A percentile compares a stretch with the other conserved stretches of the same genome.
Evolutionary conservation across 2,329 filamentous ascomycete species (phyloP).

Genomic region (Trichoderma sp.): DNA sequence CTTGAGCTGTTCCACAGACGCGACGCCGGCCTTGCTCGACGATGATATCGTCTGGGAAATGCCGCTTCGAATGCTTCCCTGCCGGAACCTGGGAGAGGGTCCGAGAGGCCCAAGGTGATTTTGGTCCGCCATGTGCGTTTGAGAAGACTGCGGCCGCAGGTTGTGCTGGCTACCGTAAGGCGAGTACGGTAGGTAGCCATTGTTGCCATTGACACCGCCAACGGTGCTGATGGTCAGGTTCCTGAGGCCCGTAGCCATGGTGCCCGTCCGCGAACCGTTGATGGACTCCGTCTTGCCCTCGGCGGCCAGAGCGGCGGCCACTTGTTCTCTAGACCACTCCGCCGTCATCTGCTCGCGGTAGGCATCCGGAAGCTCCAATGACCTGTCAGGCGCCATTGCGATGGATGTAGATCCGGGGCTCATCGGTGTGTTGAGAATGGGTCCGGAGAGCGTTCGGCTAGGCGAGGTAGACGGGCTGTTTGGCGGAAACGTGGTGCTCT

Average conservation of each 20-base stretch:
- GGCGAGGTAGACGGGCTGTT: slow-evolving; percentile 69
- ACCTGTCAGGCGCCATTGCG: slow-evolving; percentile 31
- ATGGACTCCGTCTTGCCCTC: slow-evolving; percentile 70
- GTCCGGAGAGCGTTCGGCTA: slow-evolving; percentile 59
- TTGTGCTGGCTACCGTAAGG: slow-evolving; percentile 51
- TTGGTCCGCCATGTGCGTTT: slow-evolving; percentile 33
- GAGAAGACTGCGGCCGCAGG: slow-evolving; percentile 47
- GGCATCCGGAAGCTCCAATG: slow-evolving; percentile 59
- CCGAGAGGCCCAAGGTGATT: slow-evolving; percentile 33
- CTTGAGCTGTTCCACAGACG: slow-evolving; percentile 63
- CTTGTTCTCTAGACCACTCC: slow-evolving; percentile 75
- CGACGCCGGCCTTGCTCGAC: slow-evolving; percentile 49
- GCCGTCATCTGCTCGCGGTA: slow-evolving; percentile 73
- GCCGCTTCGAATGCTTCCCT: slow-evolving; percentile 53
- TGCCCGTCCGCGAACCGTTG: slow-evolving; percentile 68
- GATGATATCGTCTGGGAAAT: slow-evolving; percentile 44
- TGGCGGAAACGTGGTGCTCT: slow-evolving; percentile 59
- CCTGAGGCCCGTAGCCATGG: slow-evolving; percentile 49
- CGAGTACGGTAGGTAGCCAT: slow-evolving; percentile 39
- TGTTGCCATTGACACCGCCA: slow-evolving; percentile 35
- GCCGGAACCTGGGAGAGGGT: slow-evolving; percentile 45
- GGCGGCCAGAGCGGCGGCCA: slow-evolving; percentile 65
- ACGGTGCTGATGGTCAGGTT: slow-evolving; percentile 55
- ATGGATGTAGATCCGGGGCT: slow-evolving; percentile 36
- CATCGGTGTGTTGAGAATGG: slow-evolving; percentile 53